A percentile compares a stretch with the other conserved stretches of the same genome.
Evolutionary conservation across 1,284 basidiomycete genomes (phyloP).

Genomic region (Cryptococcus neoformans): DNA sequence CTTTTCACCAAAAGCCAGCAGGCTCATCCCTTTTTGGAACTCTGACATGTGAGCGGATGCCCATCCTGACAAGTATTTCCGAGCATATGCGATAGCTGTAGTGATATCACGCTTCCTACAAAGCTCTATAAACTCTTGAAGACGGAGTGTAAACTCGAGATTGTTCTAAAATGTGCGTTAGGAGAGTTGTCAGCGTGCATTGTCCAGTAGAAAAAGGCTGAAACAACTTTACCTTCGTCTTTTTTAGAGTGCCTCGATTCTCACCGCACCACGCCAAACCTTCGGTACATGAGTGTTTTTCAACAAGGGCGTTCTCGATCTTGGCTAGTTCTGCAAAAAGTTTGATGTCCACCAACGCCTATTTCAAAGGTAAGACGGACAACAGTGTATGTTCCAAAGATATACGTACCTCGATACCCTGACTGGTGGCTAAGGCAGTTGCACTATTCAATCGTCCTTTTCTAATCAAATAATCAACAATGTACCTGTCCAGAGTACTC

Average conservation of each 20-base stretch:
- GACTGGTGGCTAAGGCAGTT: slow-evolving; percentile 27
- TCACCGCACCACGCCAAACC: slow-evolving; percentile 95
- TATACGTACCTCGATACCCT: slow-evolving; percentile 39
- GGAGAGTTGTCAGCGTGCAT: background rate
- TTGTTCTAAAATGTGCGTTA: slow-evolving; percentile 62
- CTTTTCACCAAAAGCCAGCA: slow-evolving; percentile 64
- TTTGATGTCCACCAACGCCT: slow-evolving; percentile 86
- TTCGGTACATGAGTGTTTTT: slow-evolving; percentile 71
- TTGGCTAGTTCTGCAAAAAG: slow-evolving; percentile 82
- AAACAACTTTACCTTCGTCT: slow-evolving; percentile 66
- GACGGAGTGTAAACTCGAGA: slow-evolving; percentile 89
- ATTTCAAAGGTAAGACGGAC: background rate
- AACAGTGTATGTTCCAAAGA: background rate
- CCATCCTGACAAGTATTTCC: slow-evolving; percentile 79
- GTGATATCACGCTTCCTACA: slow-evolving; percentile 63
- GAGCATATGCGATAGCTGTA: slow-evolving; percentile 81
- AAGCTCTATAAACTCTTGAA: slow-evolving; percentile 96
- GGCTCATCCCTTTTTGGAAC: slow-evolving; percentile 69
- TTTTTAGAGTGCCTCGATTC: slow-evolving; percentile 87
- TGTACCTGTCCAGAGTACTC: slow-evolving; percentile 69
- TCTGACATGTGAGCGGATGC: slow-evolving; percentile 71
- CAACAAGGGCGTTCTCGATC: slow-evolving; percentile 73
- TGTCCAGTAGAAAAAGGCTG: background rate
- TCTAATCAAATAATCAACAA: slow-evolving; percentile 87
- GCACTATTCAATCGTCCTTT: slow-evolving; percentile 43